Evolutionary conservation across 257 asterid species (phyloP), one percentile per base, ranked within the genome.

Genomic region (Rubia yunnanensis): DNA sequence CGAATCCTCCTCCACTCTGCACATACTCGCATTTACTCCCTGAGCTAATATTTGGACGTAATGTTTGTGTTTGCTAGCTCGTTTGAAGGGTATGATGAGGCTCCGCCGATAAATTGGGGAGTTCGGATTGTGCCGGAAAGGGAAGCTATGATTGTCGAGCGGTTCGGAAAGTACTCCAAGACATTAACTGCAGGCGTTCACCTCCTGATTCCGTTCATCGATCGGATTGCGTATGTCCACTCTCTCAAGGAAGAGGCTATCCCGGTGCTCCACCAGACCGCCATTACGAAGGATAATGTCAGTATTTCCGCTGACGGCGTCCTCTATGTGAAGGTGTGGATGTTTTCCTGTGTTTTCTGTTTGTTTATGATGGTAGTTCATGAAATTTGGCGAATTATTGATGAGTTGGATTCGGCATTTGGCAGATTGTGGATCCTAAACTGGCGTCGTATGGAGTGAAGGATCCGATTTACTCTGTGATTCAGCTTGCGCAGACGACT

Each of bases 401-500:
- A 15, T 14, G 32, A 3, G 4, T 14, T 56, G 36, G 62, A 32
- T 1, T 48, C 50, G 41, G 36, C 0, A 3, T 1, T 24, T 36
- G 67, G 72, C 74, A 92, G 97, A 86, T 92, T 71, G 91, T 89
- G 63, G 96, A 89, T 69, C 96, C 99, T 49, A 82, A 81, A 78
- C 73, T 92, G 83, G 99, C 96, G 1, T 92, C 99, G 0, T 92
- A 92, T 78, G 97, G 99, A 30, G 99, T 92, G 73, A 88, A 86
- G 75, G 81, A 85, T 78, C 99, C 97, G 7, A 57, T 92, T 26
- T 86, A 79, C 77, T 92, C 96, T 23, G 89, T 92, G 44, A 81
- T 85, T 78, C 97, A 88, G 75, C 95, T 89, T 36, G 97, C 99
- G 0, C 99, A 92, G 74, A 92, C 97, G 44, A 87, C 97, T 44